Percentiles rank a stretch among this genome's conserved stretches.
Conservation (phyloP, 2,329 filamentous ascomycete species). For the Ophiostoma tasmaniense region DNA sequence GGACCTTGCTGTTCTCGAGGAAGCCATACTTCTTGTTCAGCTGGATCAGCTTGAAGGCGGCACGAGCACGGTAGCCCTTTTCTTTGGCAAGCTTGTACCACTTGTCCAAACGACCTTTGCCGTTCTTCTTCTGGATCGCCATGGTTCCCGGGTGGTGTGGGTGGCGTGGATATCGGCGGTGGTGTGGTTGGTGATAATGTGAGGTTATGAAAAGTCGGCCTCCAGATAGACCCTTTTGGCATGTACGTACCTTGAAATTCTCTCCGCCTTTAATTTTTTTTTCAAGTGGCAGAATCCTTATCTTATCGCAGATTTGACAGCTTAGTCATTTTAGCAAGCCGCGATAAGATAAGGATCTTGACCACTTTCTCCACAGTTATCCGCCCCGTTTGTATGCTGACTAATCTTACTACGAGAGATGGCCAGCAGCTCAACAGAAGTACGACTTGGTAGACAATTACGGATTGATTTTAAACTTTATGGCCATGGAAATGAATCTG, state of each 20-base stretch:
- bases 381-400: background rate
- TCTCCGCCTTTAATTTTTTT: slow-evolving; percentile 8
- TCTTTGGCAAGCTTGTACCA: slow-evolving; percentile 99
- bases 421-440: too few relatives aligned
- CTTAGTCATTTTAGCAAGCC: background rate
- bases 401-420: too few relatives aligned
- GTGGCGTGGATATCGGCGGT: background rate
- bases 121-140: slow-evolving; percentile 84
- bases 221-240: background rate
- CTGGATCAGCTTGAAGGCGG: slow-evolving; percentile 96
- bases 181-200: background rate
- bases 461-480: too few relatives aligned
- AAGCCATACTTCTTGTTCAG: slow-evolving; percentile 99
- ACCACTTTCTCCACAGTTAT: background rate
- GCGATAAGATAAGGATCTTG: background rate
- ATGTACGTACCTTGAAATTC: slow-evolving; percentile 1
- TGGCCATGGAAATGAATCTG: too few relatives aligned
- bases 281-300: slow-evolving; percentile 8
- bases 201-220: slow-evolving; percentile 4
- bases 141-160: slow-evolving; percentile 2
- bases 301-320: background rate
- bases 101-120: slow-evolving; percentile 96
- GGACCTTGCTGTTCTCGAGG: slow-evolving; percentile 89
- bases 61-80: slow-evolving; percentile 91
- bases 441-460: too few relatives aligned